A percentile compares a stretch with the other conserved stretches of the same genome.
Evolutionary conservation across 2,329 filamentous ascomycete species (phyloP).

Genomic region (Xylariaceae sp.): DNA sequence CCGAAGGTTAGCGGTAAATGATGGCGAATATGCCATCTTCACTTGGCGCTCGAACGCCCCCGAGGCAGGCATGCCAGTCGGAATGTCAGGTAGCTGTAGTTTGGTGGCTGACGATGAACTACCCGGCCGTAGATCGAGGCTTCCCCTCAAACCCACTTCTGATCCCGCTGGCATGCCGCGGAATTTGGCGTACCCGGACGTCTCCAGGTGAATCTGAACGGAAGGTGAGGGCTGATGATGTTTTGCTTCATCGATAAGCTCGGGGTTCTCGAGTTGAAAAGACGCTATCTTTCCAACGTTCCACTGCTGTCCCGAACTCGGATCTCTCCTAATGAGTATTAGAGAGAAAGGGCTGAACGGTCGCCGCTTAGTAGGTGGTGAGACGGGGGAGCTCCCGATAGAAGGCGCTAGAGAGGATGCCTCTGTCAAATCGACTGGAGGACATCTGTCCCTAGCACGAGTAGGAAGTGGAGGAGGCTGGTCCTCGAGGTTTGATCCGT

Average conservation of each 20-base stretch:
- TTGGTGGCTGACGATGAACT: conserved; percentile 31
- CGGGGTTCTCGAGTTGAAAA: conserved; percentile 52
- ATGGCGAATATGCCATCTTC: conserved; percentile 62
- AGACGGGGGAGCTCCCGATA: conserved; percentile 33
- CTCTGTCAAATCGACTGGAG: background rate
- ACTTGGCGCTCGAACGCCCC: conserved; percentile 59
- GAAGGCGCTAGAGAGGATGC: conserved; percentile 6
- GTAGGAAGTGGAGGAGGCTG: conserved; percentile 25
- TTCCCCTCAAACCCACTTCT: conserved; percentile 28
- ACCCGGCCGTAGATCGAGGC: conserved; percentile 37
- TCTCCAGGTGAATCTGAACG: conserved; percentile 60
- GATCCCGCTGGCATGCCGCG: conserved; percentile 52
- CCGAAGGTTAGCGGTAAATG: conserved; percentile 54
- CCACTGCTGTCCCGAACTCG: conserved; percentile 72
- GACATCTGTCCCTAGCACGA: conserved; percentile 22
- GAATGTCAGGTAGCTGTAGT: conserved; percentile 21
- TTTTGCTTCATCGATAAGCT: conserved; percentile 40
- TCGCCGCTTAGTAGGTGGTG: conserved; percentile 46
- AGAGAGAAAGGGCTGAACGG: conserved; percentile 56
- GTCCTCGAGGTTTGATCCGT: conserved; percentile 19
- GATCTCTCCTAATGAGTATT: conserved; percentile 76
- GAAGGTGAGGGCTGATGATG: conserved; percentile 44
- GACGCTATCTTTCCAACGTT: conserved; percentile 72
- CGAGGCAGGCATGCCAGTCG: conserved; percentile 20
- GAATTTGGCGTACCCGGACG: conserved; percentile 63